Evolutionary conservation across 2,329 filamentous ascomycete genomes (phyloP).

Genomic region (Periconia macrospinosa): DNA sequence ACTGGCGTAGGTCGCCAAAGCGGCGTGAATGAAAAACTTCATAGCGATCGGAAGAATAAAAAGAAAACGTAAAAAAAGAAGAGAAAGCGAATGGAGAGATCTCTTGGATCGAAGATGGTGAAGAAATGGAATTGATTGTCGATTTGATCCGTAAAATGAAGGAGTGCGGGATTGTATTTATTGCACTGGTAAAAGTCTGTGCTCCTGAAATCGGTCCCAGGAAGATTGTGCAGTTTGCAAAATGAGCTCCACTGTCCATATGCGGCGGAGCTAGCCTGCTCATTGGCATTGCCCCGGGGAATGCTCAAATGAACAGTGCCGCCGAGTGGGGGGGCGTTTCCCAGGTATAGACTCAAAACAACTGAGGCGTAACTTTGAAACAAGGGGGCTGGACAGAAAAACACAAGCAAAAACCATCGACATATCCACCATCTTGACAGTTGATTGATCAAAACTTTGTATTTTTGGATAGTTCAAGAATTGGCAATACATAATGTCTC

Average conservation of each 20-base stretch:
- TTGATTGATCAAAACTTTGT: no score
- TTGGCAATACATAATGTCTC: no score
- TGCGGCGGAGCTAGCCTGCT: neutral
- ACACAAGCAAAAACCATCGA: neutral
- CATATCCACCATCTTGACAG: no score
- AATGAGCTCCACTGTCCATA: slow-evolving; percentile 8
- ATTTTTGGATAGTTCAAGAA: no score
- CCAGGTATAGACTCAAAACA: slow-evolving; percentile 7
- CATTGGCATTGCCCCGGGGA: neutral
- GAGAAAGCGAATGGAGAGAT: slow-evolving; percentile 8
- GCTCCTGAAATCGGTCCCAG: neutral
- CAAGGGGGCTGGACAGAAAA: neutral
- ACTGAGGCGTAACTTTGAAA: neutral
- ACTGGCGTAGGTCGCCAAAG: slow-evolving; percentile 28
- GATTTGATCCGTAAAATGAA: neutral
- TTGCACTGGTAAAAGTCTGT: slow-evolving; percentile 11
- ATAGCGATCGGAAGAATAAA: slow-evolving; percentile 17
- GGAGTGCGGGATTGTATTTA: slow-evolving; percentile 20
- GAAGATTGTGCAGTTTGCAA: slow-evolving; percentile 15
- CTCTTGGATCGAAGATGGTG: slow-evolving; percentile 8
- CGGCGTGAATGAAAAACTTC: slow-evolving; percentile 31
- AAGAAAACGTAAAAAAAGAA: neutral
- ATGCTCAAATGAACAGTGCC: slow-evolving; percentile 12
- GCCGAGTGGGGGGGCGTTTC: slow-evolving; percentile 6
- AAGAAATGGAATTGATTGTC: slow-evolving; percentile 20